Base-by-base conservation (phyloP, 176 grass and related monocot genomes). In the Carex littledalei region DNA sequence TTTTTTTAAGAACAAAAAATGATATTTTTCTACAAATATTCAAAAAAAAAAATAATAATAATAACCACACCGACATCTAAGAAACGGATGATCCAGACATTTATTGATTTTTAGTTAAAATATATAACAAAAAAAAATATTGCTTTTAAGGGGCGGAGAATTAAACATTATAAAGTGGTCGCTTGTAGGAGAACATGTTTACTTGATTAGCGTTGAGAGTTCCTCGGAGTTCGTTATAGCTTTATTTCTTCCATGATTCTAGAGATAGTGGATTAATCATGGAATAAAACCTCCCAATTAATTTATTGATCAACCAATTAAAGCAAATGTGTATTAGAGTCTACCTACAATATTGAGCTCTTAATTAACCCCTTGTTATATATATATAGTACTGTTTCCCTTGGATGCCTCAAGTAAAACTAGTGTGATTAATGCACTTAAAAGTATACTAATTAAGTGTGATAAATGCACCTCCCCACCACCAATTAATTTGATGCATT, bases 241-340 rank as follows among this genome's bases (percentile, higher is more conserved):
- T 53, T 83, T 69, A 68, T 68, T 83, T 83, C 79, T 21, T 81
- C n/a, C 58, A 81, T 64, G 57, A 61, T 67, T 83, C 45, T 32
- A 83, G 20, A 83, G 61, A 67, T 83, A 49, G 62, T 83, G 60
- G 81, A 53, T 83, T 83, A 69, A 83, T 83, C 81, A 67, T 83
- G 81, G 81, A 66, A 31, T 54, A 52, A 83, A 26, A 50, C 12
- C 81, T 8, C 1, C 43, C 68, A 32, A 83, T 67, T 67, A 83
- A 83, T 65, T 67, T 66, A 83, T 67, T 83, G 26, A 8, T 18
- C 41, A 24, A 61, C 81, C 61, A 83, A 68, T 83, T 83, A 83
- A 83, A 67, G 13, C 63, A 76, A 26, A 49, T 55, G 63, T 55
- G 61, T 54, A 53, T 20, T 83, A 69, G 61, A 82, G 58, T 67